Evolutionary conservation across 495 filamentous ascomycete species (phyloP), one percentile per base, ranked within the genome.

Genomic region (Thozetella sp.): DNA sequence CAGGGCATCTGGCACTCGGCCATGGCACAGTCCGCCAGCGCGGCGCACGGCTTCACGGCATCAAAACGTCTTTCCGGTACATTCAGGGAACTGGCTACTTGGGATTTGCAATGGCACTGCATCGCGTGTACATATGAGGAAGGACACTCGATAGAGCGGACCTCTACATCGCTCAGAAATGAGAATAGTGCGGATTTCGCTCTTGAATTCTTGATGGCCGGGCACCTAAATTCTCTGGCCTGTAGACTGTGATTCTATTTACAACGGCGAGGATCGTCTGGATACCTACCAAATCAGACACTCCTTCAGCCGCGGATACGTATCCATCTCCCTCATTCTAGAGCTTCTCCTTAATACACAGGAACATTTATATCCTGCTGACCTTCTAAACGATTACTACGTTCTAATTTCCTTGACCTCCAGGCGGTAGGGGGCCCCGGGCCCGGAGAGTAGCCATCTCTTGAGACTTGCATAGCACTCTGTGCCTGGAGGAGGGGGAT

Each of bases 81-180:
- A 24, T 53, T 43, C 13, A 53, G 57, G 57, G 53, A 61, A 59
- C 53, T 12, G 46, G 59, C 25, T 63, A 55, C 27, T 46, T 48
- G 46, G 57, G 54, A 30, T 61, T 57, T 59, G 53, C 60, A 48
- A 48, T 48, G 43, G 54, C 61, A 55, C 46, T 51, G 48, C 63
- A 53, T 64, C 50, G 51, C 40, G 51, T 66, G 59, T 63, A 61
- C 51, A 64, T 57, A 51, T 50, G 55, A 57, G 51, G 37, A 61
- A 52, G 46, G 60, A 56, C 34, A 48, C 57, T 63, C 50, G 53
- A 57, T 60, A 59, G 61, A 45, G 59, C 57, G 57, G 52, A 62
- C 54, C 51, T 58, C 56, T 52, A 24, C 54, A 59, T 62, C n/a
- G n/a, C 43, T 48, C 43, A 48, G n/a, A 48, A 48, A 15, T 48